Evolutionary conservation across 2,329 filamentous ascomycete species (phyloP).

Genomic region (Rutstroemia sp.): DNA sequence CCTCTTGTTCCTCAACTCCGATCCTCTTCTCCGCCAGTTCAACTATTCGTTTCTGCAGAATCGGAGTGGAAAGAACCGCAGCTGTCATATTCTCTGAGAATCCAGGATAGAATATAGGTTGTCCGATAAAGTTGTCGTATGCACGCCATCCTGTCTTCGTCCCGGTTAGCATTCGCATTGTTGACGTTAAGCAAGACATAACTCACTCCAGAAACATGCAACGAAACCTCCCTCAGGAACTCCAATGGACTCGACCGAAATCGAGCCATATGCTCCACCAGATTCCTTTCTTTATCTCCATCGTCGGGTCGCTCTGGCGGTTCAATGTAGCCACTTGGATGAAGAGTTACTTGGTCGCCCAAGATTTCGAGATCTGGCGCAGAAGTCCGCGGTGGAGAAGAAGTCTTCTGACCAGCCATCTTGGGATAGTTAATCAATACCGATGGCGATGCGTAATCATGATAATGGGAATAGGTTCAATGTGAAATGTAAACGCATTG

Average conservation of each 20-base stretch:
- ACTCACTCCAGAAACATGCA: constrained; percentile 70
- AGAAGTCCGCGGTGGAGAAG: constrained; percentile 35
- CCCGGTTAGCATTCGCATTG: neutral
- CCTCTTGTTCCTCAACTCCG: constrained; percentile 68
- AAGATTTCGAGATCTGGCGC: constrained; percentile 74
- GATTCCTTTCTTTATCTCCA: constrained; percentile 56
- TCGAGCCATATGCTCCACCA: constrained; percentile 78
- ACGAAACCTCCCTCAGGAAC: constrained; percentile 87
- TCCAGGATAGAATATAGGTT: constrained; percentile 86
- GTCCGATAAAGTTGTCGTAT: constrained; percentile 84
- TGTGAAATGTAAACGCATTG: neutral
- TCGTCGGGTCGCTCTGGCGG: constrained; percentile 35
- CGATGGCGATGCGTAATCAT: neutral
- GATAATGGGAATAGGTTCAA: neutral
- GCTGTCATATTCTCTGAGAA: constrained; percentile 87
- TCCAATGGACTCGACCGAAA: constrained; percentile 66
- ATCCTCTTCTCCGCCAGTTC: constrained; percentile 71
- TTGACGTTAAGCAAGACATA: neutral
- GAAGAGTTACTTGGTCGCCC: constrained; percentile 65
- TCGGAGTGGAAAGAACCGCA: constrained; percentile 65
- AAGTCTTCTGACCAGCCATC: constrained; percentile 29
- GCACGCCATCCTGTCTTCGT: constrained; percentile 74
- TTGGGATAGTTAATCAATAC: neutral
- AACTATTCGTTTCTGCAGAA: constrained; percentile 66
- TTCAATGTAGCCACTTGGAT: constrained; percentile 62